Base-by-base conservation (phyloP, 805 yeast genomes). In the Pichia paraexigua region DNA sequence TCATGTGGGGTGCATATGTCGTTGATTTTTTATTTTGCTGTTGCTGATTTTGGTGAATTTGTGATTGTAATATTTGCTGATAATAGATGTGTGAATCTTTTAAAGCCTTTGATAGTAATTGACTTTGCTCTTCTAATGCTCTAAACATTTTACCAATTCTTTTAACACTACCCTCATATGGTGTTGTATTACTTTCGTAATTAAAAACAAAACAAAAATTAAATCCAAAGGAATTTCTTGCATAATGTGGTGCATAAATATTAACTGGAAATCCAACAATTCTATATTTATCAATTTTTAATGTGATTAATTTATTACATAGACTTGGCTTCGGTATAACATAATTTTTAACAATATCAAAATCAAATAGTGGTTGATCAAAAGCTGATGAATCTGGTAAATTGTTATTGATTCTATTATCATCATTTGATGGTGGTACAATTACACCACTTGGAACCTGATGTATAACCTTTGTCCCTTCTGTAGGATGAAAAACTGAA, bases 401-500 rank as follows among this genome's bases (percentile, higher is more conserved):
- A 24, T 44, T 47, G n/a, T 52, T 52, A 13, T 52, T 52, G 24
- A 46, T 18, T 40, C 39, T 24, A 28, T 51, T 51, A 22, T 67
- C 69, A 18, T 55, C 45, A 58, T 51, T 64, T 47, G 48, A 60
- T 39, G 64, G 68, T 7, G 74, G 74, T 8, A 73, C 74, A 25
- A 83, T 78, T 5, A 86, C 73, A 7, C 89, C 87, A 41, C 82
- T 80, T 2, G 99, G 99, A 0, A 89, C 95, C 64, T 94, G 97
- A 60, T 86, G 87, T 6, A 87, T 77, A 7, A 92, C 91, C 67
- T 90, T 89, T 0, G 98, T 85, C 1, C 99, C 99, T 61, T 90
- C 96, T 0, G 94, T 87, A 0, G 97, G 97, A 61, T 94, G 97
- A 68, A 94, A 94, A 0, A 87, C 88, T 0, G 97, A 82, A 66